Evolutionary conservation across 495 filamentous ascomycete genomes (phyloP), one percentile per base, ranked within the genome.

Genomic region (Penicillium atrosanguineum): DNA sequence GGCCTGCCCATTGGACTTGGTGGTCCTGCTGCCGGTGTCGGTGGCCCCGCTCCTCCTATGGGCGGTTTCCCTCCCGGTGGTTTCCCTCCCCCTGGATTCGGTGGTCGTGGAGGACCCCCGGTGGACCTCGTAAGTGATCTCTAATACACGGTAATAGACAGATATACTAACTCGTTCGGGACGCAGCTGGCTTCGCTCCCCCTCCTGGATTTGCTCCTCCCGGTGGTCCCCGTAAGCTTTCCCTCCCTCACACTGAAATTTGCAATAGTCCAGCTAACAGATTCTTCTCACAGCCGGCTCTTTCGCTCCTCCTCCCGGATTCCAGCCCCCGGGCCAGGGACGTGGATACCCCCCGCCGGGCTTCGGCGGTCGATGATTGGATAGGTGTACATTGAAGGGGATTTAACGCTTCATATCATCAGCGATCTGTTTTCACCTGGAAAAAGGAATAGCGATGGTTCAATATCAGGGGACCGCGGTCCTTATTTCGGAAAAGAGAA

Each of bases 1-100:
- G 95, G 94, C 60, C 80, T 94, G 55, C 90, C 93, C 7, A 78
- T 89, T 59, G 91, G 91, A 57, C 83, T 95, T 61, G 89, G 87
- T 67, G 94, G 95, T 15, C 94, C 94, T 46, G 90, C 89, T 69
- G 87, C 89, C 60, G 92, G 92, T 64, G 87, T 95, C 68, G 93
- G 90, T 60, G 90, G 88, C 50, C 84, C 84, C 28, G 81, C 83
- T 26, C 89, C 91, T 34, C 86, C 79, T 18, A 78, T 80, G 52
- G 76, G 75, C 19, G 80, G 77, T 47, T 79, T 87, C 54, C 79
- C 83, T 45, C 83, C 84, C 57, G 84, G 83, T 52, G 82, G 82
- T 38, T 88, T 89, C 65, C 82, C 83, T n/a, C 83, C 87, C 42
- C 86, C 87, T 53, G 87, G 88, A 21, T 95, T 95, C 60, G 78